These are phyloP conservation scores for Fusarium temperatum DNA, from an alignment of 2,329 filamentous ascomycete genomes.

Conservation along the genomic window DNA sequence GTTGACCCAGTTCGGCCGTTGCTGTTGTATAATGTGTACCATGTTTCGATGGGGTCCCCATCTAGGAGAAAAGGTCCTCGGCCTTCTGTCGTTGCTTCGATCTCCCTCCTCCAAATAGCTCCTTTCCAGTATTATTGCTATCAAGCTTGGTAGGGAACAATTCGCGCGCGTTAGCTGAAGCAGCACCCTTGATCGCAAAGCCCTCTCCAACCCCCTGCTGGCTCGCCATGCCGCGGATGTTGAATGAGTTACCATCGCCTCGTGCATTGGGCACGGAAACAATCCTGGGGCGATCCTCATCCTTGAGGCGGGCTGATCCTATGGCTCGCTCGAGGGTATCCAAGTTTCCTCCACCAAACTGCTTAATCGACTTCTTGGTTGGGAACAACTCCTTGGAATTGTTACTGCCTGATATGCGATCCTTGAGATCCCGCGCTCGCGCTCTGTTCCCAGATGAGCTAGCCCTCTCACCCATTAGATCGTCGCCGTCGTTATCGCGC, in stretches of 20 bases:
- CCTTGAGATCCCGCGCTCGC: constrained; percentile 47
- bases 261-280: constrained; percentile 61
- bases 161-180: constrained; percentile 62
- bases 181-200: constrained; percentile 73
- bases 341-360: constrained; percentile 44
- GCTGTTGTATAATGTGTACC: not conserved
- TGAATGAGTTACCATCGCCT: constrained; percentile 57
- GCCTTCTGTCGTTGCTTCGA: constrained; percentile 71
- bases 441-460: constrained; percentile 47
- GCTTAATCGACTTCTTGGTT: constrained; percentile 41
- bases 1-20: not conserved
- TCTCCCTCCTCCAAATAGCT: constrained; percentile 67
- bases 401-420: constrained; percentile 45
- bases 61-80: constrained; percentile 76
- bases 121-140: constrained; percentile 69
- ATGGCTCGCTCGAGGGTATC: constrained; percentile 52
- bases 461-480: constrained; percentile 47
- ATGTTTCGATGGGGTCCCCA: constrained; percentile 48
- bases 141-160: constrained; percentile 73
- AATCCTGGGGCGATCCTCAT: constrained; percentile 62
- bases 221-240: constrained; percentile 67
- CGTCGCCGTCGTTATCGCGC: constrained; percentile 55
- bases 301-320: constrained; percentile 49
- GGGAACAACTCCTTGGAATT: constrained; percentile 53
- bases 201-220: constrained; percentile 58